Percentiles rank a stretch among this genome's conserved stretches.
Evolutionary conservation across 1,139 yeast genomes (phyloP).

Genomic region (Hyphopichia khmerensis): DNA sequence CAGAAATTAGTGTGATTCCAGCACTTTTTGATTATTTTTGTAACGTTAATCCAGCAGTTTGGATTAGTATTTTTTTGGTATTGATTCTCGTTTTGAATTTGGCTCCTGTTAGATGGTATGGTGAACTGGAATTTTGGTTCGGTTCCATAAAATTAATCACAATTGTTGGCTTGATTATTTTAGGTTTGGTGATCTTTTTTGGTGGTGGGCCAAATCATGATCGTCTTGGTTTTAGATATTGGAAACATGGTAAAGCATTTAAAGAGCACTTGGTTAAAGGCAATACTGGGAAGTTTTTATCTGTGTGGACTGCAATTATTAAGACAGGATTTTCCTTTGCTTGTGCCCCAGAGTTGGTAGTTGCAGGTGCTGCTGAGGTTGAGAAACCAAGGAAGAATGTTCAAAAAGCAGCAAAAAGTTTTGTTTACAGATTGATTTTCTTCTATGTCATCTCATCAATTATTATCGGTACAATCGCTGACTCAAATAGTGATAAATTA

Average conservation of each 20-base stretch:
- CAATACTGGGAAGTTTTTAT: conserved; percentile 45
- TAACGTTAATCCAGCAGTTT: conserved; percentile 51
- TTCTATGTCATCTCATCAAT: conserved; percentile 69
- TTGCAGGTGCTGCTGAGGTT: conserved; percentile 76
- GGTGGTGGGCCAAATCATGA: conserved; percentile 64
- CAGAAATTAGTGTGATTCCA: conserved; percentile 53
- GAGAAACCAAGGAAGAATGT: conserved; percentile 71
- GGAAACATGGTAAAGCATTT: conserved; percentile 66
- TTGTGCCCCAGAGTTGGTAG: conserved; percentile 61
- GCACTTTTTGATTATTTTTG: conserved; percentile 57
- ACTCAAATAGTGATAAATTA: conserved; percentile 62
- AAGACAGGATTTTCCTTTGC: conserved; percentile 62
- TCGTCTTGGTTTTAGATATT: conserved; percentile 64
- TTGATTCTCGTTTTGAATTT: conserved; percentile 51
- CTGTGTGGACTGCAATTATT: conserved; percentile 56
- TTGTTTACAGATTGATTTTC: conserved; percentile 71
- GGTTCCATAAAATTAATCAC: conserved; percentile 59
- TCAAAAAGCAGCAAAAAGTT: conserved; percentile 74
- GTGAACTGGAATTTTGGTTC: conserved; percentile 71
- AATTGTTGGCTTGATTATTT: conserved; percentile 51
- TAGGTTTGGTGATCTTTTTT: conserved; percentile 48
- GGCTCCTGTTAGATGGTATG: conserved; percentile 61
- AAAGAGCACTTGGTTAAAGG: conserved; percentile 39
- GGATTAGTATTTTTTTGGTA: conserved; percentile 49
- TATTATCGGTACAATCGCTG: conserved; percentile 72